Evolutionary conservation across 768 basidiomycete species (phyloP).

Genomic region (Trametes cinnabarina): DNA sequence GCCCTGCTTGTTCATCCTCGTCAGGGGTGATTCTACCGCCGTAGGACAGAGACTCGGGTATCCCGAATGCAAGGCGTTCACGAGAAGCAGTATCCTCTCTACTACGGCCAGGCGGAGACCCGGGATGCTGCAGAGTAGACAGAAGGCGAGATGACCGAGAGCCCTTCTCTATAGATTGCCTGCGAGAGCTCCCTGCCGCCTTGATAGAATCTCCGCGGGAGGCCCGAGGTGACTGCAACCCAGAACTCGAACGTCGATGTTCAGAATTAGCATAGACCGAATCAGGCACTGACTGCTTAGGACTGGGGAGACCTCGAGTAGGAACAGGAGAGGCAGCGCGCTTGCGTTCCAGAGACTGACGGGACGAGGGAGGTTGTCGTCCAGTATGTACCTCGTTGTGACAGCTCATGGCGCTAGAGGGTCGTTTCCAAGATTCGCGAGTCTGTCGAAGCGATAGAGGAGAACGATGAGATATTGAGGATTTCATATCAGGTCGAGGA

Average conservation of each 20-base stretch:
- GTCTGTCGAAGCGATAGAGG: constrained; percentile 1
- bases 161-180: neutral
- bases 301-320: neutral
- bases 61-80: constrained; percentile 30
- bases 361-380: neutral
- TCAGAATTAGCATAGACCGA: neutral
- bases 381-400: neutral
- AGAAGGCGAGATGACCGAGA: neutral
- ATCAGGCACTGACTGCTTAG: too few species aligned
- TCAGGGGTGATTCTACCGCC: constrained; percentile 14
- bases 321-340: neutral
- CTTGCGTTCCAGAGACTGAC: neutral
- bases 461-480: neutral
- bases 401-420: neutral
- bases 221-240: neutral
- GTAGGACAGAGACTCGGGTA: constrained; percentile 30
- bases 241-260: constrained; percentile 2
- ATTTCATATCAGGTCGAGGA: neutral
- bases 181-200: neutral
- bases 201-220: neutral
- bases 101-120: neutral
- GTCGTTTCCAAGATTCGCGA: constrained; percentile 3
- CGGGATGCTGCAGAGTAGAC: neutral
- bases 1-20: constrained; percentile 6
- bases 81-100: constrained; percentile 14